A percentile compares a stretch with the other conserved stretches of the same genome.
These are phyloP conservation scores for Petasospora fabianii DNA, from an alignment of 1,139 yeast genomes.

Conservation along the genomic window DNA sequence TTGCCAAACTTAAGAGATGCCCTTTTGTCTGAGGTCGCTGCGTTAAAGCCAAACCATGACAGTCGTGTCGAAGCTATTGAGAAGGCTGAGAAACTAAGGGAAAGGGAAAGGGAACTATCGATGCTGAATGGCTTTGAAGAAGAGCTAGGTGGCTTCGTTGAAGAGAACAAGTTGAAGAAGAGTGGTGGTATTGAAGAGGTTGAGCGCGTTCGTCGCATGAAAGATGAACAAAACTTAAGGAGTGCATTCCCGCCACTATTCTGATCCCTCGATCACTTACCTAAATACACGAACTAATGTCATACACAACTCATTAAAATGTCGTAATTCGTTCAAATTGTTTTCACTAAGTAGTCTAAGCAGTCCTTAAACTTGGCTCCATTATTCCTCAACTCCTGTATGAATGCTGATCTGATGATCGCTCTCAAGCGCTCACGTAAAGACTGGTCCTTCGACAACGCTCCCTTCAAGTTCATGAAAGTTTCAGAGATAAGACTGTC, in stretches of 20 bases:
- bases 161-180: conserved; percentile 65
- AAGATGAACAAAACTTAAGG: conserved; percentile 66
- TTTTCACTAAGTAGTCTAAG: conserved; percentile 1
- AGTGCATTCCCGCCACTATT: conserved; percentile 34
- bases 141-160: conserved; percentile 85
- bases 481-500: conserved; percentile 3
- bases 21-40: conserved; percentile 72
- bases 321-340: no score
- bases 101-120: conserved; percentile 61
- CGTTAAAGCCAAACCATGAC: conserved; percentile 80
- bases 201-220: conserved; percentile 62
- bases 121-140: conserved; percentile 68
- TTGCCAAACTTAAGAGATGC: conserved; percentile 73
- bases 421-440: background rate
- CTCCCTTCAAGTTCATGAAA: background rate
- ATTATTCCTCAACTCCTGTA: conserved; percentile 2
- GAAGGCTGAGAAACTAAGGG: conserved; percentile 78
- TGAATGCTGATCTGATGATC: conserved; percentile 2
- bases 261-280: no score
- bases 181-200: conserved; percentile 88
- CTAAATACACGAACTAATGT: no score
- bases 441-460: no score
- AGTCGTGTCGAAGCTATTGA: conserved; percentile 82
- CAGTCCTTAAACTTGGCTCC: conserved; percentile 7
- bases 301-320: no score